phyloP scores from a whole-genome alignment of 148 eudicot species.

The Dianthus caryophyllus region DNA sequence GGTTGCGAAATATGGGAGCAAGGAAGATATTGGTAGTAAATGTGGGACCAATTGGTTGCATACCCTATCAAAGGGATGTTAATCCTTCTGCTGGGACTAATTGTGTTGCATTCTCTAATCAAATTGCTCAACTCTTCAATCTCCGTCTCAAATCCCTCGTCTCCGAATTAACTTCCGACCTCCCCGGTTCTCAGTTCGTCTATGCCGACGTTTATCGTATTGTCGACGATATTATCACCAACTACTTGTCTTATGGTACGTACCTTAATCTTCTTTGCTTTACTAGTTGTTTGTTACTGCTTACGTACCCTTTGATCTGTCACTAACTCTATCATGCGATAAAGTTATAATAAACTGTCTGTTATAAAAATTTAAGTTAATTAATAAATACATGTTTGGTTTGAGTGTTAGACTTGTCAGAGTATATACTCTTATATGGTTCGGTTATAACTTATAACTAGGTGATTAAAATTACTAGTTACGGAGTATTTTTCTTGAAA shows the following conservation, averaged over 20 bases:
- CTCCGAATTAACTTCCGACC: slow-evolving; percentile 33
- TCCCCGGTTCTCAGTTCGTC: slow-evolving; percentile 48
- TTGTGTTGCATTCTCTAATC: slow-evolving; percentile 66
- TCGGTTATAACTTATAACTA: too few species aligned
- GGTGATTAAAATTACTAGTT: too few species aligned
- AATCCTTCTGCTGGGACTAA: slow-evolving; percentile 54
- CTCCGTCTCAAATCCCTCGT: slow-evolving; percentile 42
- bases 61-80: slow-evolving; percentile 60
- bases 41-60: slow-evolving; percentile 94
- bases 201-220: slow-evolving; percentile 64
- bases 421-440: too few species aligned
- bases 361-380: too few species aligned
- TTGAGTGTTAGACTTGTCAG: too few species aligned
- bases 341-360: too few species aligned
- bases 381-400: too few species aligned
- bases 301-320: too few species aligned
- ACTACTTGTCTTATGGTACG: slow-evolving; percentile 60
- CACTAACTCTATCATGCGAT: too few species aligned
- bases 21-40: slow-evolving; percentile 67
- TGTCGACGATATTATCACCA: slow-evolving; percentile 41
- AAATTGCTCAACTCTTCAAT: slow-evolving; percentile 62
- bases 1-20: slow-evolving; percentile 72
- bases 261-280: too few species aligned
- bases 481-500: too few species aligned
- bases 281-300: too few species aligned